Percentiles rank a stretch among this genome's conserved stretches.
These are phyloP conservation scores for rapeseed (Brassica napus) DNA, from an alignment of 345 rosid species.

Conservation along the genomic window DNA sequence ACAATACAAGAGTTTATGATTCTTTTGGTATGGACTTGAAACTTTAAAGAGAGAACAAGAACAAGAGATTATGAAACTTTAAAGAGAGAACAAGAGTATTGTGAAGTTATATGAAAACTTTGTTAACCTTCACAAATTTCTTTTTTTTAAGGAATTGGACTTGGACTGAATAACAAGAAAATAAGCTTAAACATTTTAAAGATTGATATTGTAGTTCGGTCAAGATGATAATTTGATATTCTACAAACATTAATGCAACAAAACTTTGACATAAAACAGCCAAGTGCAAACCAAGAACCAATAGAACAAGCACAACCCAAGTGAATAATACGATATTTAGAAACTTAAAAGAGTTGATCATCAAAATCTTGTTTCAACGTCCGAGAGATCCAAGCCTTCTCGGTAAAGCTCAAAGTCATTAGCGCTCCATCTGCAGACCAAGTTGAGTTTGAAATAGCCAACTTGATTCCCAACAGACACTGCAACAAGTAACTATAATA, in stretches of 20 bases:
- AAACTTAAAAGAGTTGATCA: background rate
- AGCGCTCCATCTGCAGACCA: slow-evolving; percentile 78
- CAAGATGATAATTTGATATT: slow-evolving; percentile 2
- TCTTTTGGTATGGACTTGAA: no score
- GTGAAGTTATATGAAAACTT: no score
- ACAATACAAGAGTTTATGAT: no score
- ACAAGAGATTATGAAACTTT: no score
- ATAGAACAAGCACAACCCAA: background rate
- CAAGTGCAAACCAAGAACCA: slow-evolving; percentile 13
- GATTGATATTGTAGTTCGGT: background rate
- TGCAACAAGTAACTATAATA: slow-evolving; percentile 40
- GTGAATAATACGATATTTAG: background rate
- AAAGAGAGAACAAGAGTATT: no score
- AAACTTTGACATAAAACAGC: slow-evolving; percentile 27
- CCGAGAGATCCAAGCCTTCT: slow-evolving; percentile 76
- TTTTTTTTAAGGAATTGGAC: no score
- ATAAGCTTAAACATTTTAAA: background rate
- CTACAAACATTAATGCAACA: slow-evolving; percentile 35
- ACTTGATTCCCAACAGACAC: slow-evolving; percentile 85
- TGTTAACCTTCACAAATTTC: no score
- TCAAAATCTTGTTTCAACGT: slow-evolving; percentile 58
- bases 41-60: no score
- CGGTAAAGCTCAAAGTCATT: slow-evolving; percentile 71
- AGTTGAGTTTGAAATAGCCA: slow-evolving; percentile 84
- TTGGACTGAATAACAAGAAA: background rate